Conservation (phyloP, 1,284 basidiomycete species). For the Inonotus obliquus region DNA sequence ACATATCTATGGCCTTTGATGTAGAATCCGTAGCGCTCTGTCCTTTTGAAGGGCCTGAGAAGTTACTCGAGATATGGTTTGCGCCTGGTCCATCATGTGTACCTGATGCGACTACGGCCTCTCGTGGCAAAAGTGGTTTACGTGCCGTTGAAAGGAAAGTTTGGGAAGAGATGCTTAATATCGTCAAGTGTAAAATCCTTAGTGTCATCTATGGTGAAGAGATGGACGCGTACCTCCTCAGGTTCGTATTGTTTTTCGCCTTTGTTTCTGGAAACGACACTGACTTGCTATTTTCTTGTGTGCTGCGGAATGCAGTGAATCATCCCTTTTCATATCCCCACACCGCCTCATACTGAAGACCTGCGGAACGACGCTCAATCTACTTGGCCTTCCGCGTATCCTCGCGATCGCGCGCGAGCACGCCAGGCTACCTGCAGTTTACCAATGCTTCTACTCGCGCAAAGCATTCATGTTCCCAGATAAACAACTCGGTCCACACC, state of each 20-base stretch:
- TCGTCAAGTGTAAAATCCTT: conserved; percentile 96
- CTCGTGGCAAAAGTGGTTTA: conserved; percentile 58
- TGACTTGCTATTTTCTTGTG: background rate
- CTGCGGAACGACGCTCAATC: conserved; percentile 97
- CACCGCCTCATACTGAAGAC: conserved; percentile 98
- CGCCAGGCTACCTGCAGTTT: conserved; percentile 71
- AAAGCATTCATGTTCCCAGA: conserved; percentile 99
- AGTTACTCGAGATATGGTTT: conserved; percentile 98
- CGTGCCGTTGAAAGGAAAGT: conserved; percentile 70
- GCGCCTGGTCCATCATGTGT: conserved; percentile 67
- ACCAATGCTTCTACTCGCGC: conserved; percentile 95
- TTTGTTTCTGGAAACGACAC: background rate
- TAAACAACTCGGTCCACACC: conserved; percentile 89
- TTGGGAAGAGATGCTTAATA: conserved; percentile 98
- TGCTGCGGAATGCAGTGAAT: conserved; percentile 68
- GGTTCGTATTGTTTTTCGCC: conserved; percentile 47
- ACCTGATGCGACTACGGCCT: conserved; percentile 37
- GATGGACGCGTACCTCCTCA: conserved; percentile 93
- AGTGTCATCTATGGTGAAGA: conserved; percentile 84
- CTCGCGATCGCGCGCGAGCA: conserved; percentile 83
- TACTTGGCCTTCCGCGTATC: conserved; percentile 89
- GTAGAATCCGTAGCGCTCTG: conserved; percentile 32
- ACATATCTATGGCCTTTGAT: conserved; percentile 32
- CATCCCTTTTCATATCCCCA: conserved; percentile 93
- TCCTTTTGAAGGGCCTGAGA: conserved; percentile 87